Conservation (phyloP, 352 stramenopile genomes). For the Globisporangium iwayamae region DNA sequence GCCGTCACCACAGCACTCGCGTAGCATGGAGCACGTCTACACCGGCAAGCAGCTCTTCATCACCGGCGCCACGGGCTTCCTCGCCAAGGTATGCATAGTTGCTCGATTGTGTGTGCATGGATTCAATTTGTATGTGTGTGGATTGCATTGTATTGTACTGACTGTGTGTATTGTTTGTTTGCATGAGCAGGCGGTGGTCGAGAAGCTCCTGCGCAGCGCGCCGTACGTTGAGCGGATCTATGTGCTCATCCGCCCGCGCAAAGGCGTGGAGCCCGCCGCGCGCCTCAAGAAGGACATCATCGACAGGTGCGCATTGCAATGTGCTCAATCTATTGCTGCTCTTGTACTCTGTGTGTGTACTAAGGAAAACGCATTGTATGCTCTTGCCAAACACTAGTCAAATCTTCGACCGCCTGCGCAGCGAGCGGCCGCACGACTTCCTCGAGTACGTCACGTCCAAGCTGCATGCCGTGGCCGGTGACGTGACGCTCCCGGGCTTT, state of each 20-base stretch:
- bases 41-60: constrained; percentile 70
- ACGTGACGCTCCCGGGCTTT: constrained; percentile 65
- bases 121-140: background rate
- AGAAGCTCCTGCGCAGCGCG: constrained; percentile 75
- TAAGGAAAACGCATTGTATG: background rate
- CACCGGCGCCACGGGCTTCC: constrained; percentile 85
- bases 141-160: background rate
- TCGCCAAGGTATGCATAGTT: constrained; percentile 57
- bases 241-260: constrained; percentile 75
- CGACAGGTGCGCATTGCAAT: constrained; percentile 23
- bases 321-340: background rate
- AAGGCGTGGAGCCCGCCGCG: constrained; percentile 46
- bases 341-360: background rate
- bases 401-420: constrained; percentile 69
- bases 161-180: background rate
- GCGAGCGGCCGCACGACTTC: constrained; percentile 44
- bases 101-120: background rate
- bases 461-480: constrained; percentile 56
- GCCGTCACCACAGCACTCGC: background rate
- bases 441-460: constrained; percentile 49
- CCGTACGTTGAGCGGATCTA: constrained; percentile 63
- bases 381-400: constrained; percentile 22
- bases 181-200: constrained; percentile 51
- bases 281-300: constrained; percentile 79
- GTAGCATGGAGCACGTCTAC: constrained; percentile 53